Evolutionary conservation across 1,284 basidiomycete species (phyloP).

Genomic region (Melampsora abietis-canadensis): DNA sequence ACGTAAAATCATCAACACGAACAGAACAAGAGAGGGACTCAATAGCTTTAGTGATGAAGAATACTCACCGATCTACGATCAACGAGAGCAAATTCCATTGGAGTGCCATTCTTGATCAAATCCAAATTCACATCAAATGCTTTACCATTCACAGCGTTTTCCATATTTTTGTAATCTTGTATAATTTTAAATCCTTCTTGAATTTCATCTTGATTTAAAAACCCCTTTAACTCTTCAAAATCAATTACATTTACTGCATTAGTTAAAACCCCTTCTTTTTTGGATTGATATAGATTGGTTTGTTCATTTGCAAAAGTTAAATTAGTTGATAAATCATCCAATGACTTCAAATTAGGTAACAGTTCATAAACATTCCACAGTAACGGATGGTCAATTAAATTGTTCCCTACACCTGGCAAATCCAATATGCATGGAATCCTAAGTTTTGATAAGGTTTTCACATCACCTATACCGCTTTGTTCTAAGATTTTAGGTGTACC

Average conservation of each 20-base stretch:
- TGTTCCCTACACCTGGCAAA: constrained; percentile 46
- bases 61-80: constrained; percentile 19
- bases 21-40: no score
- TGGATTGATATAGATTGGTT: constrained; percentile 8
- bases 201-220: constrained; percentile 24
- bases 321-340: constrained; percentile 30
- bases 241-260: constrained; percentile 22
- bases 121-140: background rate
- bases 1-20: no score
- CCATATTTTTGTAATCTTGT: constrained; percentile 3
- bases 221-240: constrained; percentile 18
- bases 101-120: constrained; percentile 6
- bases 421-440: constrained; percentile 44
- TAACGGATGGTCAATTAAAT: constrained; percentile 46
- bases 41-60: no score
- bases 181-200: constrained; percentile 22
- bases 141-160: background rate
- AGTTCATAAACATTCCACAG: constrained; percentile 19
- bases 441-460: constrained; percentile 36
- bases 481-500: constrained; percentile 50
- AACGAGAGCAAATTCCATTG: constrained; percentile 27
- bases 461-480: constrained; percentile 49
- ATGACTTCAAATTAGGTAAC: constrained; percentile 3
- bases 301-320: constrained; percentile 26
- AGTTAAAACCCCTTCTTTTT: constrained; percentile 15